Percentiles rank a stretch among this genome's conserved stretches.
phyloP scores from a whole-genome alignment of 768 basidiomycete genomes.

The Cystofilobasidium ferigula region DNA sequence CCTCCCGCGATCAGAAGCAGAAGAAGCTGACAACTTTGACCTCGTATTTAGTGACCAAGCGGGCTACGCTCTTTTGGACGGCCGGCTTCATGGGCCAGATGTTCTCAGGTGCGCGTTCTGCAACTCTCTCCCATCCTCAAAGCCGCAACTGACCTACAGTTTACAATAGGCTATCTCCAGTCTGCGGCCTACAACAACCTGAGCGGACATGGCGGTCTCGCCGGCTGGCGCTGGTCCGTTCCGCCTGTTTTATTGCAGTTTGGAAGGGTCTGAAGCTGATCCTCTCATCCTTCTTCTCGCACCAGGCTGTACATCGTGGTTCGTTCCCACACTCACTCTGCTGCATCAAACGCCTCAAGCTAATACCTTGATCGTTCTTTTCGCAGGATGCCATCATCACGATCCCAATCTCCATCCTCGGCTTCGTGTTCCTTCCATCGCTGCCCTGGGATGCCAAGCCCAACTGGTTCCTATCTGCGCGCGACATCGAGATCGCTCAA shows the following conservation, averaged over 20 bases:
- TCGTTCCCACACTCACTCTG: neutral
- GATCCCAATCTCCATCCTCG: constrained; percentile 1
- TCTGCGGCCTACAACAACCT: constrained; percentile 49
- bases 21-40: no score
- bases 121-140: neutral
- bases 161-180: constrained; percentile 40
- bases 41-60: no score
- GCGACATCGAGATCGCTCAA: constrained; percentile 5
- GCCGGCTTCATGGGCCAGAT: constrained; percentile 53
- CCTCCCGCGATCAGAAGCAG: no score
- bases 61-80: constrained; percentile 42
- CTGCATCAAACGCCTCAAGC: neutral
- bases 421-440: constrained; percentile 12
- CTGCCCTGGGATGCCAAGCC: constrained; percentile 15
- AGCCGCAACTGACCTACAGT: no score
- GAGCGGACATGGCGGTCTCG: constrained; percentile 18
- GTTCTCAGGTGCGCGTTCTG: constrained; percentile 48
- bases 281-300: no score
- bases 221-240: constrained; percentile 23
- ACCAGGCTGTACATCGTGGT: neutral
- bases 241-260: no score
- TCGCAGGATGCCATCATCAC: constrained; percentile 1
- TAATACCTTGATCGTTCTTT: no score
- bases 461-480: neutral
- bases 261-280: no score